Evolutionary conservation across 2,329 filamentous ascomycete genomes (phyloP).

Genomic region (Ilyonectria sp.): DNA sequence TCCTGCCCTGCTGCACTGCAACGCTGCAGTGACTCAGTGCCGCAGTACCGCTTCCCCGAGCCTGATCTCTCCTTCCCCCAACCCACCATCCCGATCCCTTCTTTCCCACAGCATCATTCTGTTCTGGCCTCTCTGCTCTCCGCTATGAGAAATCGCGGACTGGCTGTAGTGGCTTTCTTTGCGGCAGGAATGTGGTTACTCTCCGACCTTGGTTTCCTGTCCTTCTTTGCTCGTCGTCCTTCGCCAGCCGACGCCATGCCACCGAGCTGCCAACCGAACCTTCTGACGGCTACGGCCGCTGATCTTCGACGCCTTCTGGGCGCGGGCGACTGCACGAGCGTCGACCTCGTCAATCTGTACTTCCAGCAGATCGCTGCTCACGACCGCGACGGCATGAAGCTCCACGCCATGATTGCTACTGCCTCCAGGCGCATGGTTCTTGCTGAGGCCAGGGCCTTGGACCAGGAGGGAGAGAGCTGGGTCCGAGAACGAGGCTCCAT

Average conservation of each 20-base stretch:
- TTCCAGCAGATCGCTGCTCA: conserved; percentile 12
- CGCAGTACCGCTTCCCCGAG: too few species aligned
- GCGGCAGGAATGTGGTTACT: too few species aligned
- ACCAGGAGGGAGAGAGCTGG: conserved; percentile 5
- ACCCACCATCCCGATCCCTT: too few species aligned
- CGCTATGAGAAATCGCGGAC: too few species aligned
- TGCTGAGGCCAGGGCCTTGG: conserved; percentile 8
- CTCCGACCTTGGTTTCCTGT: too few species aligned
- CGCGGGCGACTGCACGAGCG: conserved; percentile 6
- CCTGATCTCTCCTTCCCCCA: too few species aligned
- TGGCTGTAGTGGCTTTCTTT: too few species aligned
- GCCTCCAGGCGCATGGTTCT: neutral
- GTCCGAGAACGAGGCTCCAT: conserved; percentile 1
- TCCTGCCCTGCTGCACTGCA: too few species aligned
- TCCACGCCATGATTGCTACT: conserved; percentile 6
- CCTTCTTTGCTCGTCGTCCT: neutral
- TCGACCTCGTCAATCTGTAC: conserved; percentile 4
- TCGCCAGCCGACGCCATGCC: neutral
- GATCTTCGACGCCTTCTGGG: conserved; percentile 9
- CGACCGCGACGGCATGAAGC: conserved; percentile 10
- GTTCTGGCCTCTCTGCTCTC: too few species aligned
- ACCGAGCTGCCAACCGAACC: neutral
- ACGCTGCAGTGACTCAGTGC: too few species aligned
- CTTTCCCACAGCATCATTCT: too few species aligned
- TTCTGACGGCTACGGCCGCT: neutral